Evolutionary conservation across 2,329 filamentous ascomycete genomes (phyloP).

Genomic region (Aspergillus niger): DNA sequence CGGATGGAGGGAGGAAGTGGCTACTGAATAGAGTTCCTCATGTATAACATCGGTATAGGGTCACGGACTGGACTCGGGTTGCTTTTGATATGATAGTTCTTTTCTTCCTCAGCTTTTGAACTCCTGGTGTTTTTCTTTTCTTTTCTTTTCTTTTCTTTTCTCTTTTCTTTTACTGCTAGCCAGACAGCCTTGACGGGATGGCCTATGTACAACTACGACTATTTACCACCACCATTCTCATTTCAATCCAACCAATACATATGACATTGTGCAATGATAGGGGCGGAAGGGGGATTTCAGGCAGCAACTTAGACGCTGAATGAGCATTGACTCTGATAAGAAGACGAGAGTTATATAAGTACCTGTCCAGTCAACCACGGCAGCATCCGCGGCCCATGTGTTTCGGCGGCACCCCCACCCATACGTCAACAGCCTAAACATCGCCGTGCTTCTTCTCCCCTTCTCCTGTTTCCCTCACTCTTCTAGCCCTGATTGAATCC

Average conservation of each 20-base stretch:
- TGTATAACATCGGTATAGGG: neutral
- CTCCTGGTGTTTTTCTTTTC: neutral
- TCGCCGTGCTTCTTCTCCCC: neutral
- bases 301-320: neutral
- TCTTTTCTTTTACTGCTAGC: neutral
- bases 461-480: slow-evolving; percentile 3
- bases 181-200: neutral
- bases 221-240: neutral
- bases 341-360: neutral
- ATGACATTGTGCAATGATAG: neutral
- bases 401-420: neutral
- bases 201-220: neutral
- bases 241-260: neutral
- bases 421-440: slow-evolving; percentile 13
- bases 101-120: neutral
- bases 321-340: neutral
- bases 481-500: neutral
- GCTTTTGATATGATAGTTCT: neutral
- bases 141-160: neutral
- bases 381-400: neutral
- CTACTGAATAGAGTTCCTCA: slow-evolving; percentile 15
- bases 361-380: neutral
- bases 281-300: no score
- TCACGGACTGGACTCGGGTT: neutral
- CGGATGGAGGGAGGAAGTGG: slow-evolving; percentile 29